Evolutionary conservation across 495 filamentous ascomycete species (phyloP), one percentile per base, ranked within the genome.

Genomic region (Copromyces sp.): DNA sequence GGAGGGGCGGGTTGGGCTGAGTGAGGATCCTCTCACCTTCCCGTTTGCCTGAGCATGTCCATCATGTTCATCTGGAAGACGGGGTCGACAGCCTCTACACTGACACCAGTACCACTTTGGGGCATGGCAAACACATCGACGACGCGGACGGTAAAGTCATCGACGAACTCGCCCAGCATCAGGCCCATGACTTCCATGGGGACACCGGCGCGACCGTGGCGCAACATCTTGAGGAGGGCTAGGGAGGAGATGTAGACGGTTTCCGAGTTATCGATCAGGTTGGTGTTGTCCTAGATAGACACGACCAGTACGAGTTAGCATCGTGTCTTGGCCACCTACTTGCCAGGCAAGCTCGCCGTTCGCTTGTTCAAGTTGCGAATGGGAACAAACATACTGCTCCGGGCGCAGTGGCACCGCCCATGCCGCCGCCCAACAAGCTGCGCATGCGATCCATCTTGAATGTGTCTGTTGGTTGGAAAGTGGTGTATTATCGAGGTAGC

Each of bases 21-120:
- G 72, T 39, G 24, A 24, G 24, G 24, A 4, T 37, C 12, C 7
- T 71, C 91, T 73, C 87, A 97, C 94, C 94, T 89, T 82, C 95
- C 95, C 17, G 95, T 99, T 85, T 99, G 95, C 77, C 91, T 87
- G 75, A 99, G 86, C 94, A 98, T 98, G 81, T 99, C 95, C 96
- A 99, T 98, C 95, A 99, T 99, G 86, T 97, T 98, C 75, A 92
- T 96, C 85, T 99, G 95, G 81, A 99, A 99, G 16, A 98, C 96
- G 35, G 94, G 92, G 81, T 99, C 95, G 74, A 99, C 96, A 68
- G 95, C 95, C 81, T 99, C 95, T 75, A 99, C 95, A 83, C 94
- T 97, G 77, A 99, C 95, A 77, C 95, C 95, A 11, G 95, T 99
- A 81, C 95, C 95, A 74, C 94, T 97, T 81, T 99, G 95, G n/a